Evolutionary conservation across 106 monocot genomes (phyloP), one percentile per base, ranked within the genome.

Genomic region (Acorus gramineus): DNA sequence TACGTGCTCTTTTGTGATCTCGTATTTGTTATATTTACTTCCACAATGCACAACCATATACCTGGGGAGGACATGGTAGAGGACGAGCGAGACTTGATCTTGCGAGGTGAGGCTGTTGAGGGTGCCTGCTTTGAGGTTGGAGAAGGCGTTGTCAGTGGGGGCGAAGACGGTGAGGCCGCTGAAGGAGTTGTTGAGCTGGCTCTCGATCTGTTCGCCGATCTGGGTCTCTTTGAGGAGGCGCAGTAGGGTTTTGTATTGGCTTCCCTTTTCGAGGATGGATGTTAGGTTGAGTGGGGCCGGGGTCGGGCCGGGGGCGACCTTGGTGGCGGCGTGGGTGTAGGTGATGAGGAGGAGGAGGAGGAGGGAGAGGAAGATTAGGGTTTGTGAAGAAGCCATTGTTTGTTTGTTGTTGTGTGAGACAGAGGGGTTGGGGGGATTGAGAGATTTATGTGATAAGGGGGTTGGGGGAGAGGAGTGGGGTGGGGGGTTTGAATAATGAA

Each of bases 131-230:
- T 69, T 63, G 61, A 90, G 80, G 52, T 52, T 80, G 72, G 44
- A 60, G 85, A 90, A 90, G 60, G 90, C 90, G 66, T 75, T 78
- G 70, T 90, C 90, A 8, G 90, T 83, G 3, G 90, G 90, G 52
- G 90, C 90, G 66, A 90, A 71, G 56, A 90, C 14, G 59, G 90
- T 90, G 55, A 83, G 8, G 8, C 85, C 83, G 14, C 62, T 62
- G 53, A 53, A 55, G 11, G 79, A 77, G 73, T 80, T 73, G 73
- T 86, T 82, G 57, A 90, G 62, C 83, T 86, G 90, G 64, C 62
- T 73, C 50, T 73, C 11, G 64, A 86, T 73, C 77, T 83, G 82
- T 43, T 49, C 9, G 49, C 70, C 72, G 3, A 80, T 56, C 42
- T 83, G 82, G 11, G 77, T 83, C 56, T 66, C 14, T 53, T 59